Base-by-base conservation (phyloP, 352 stramenopile species). In the Pythium myriotylum region DNA sequence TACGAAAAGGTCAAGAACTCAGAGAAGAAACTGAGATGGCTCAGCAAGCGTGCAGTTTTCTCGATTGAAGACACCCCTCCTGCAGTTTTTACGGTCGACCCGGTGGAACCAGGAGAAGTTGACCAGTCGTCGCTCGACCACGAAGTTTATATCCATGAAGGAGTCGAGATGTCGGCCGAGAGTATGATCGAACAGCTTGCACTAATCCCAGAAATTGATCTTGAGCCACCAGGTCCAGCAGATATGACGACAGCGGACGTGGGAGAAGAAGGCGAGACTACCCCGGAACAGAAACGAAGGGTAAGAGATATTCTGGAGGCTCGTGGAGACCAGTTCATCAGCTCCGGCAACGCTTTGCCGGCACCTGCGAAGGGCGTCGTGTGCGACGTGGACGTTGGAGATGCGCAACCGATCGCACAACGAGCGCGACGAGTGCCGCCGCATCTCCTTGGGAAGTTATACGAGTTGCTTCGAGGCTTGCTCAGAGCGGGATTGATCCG, bases 381-480 rank as follows among this genome's bases (percentile, higher is more conserved):
- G 0, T 76, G 67, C 19, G 70, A 75, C 22, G 69, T 74, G 13
- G 70, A 78, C 10, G 55, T 70, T 0, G 51, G 66, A 0, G 47
- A 57, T 4, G 59, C 62, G 0, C 37, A 40, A 4, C 62, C 58
- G 13, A 57, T 72, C 14, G 66, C 65, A 4, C 65, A 74, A n/a
- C n/a, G n/a, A n/a, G n/a, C n/a, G n/a, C n/a, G 6, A 17, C 62
- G 0, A 43, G 61, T 0, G 42, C 52, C 29, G 41, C 72, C 59
- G 3, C 41, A 71, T 6, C 62, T 61, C 6, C 29, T 51, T 0
- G n/a, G 61, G 64, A 9, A 70, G 29, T 0, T 74, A n/a, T 65
- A 46, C 2, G 37, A 72, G 26, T 35, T 74, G 20, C 22, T 77
- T 3, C 60, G 69, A 26, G 70, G 59, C 17, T 20, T 70, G 1